Evolutionary conservation across 139 green algal species (phyloP), one percentile per base, ranked within the genome.

Genomic region (Tetraselmis striata): DNA sequence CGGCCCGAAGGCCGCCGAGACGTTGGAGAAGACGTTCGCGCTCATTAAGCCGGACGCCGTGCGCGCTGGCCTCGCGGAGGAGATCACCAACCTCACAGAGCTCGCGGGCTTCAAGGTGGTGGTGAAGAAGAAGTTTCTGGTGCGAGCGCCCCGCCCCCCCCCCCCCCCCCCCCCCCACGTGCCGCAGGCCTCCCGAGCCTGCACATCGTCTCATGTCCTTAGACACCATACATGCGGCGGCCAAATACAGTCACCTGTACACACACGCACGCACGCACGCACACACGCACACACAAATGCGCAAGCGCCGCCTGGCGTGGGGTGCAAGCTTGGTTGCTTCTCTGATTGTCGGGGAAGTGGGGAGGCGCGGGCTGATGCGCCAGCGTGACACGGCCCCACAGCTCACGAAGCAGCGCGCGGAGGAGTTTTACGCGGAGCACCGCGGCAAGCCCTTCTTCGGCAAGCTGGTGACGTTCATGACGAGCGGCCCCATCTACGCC

Each of bases 371-470:
- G n/a, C n/a, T n/a, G n/a, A n/a, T n/a, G n/a, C n/a, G n/a, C n/a
- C n/a, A n/a, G n/a, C n/a, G n/a, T n/a, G n/a, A n/a, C n/a, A n/a
- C n/a, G n/a, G n/a, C 67, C 45, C 28, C 74, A 81, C 87, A 94
- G 93, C 84, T 95, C 11, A 93, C 85, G 0, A 28, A n/a, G 30
- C 27, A 31, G 11, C 77, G 86, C 0, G 93, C 91, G 22, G 88
- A 93, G 83, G 90, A 95, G 77, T 97, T 97, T 85, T 97, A 96
- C 85, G 85, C n/a, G 26, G 93, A 96, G 84, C 94, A 96, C 84
- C 83, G 89, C 25, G 93, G 89, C 29, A 95, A 95, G 82, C 59
- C 84, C 0, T 97, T 96, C 87, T 95, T 93, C 75, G 77, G 77
- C 2, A 89, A 85, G 1, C 86, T 97, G 27, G 83, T 95, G 0